Evolutionary conservation across 129 eudicot genomes (phyloP), one percentile per base, ranked within the genome.

Genomic region (Lactuca saligna): DNA sequence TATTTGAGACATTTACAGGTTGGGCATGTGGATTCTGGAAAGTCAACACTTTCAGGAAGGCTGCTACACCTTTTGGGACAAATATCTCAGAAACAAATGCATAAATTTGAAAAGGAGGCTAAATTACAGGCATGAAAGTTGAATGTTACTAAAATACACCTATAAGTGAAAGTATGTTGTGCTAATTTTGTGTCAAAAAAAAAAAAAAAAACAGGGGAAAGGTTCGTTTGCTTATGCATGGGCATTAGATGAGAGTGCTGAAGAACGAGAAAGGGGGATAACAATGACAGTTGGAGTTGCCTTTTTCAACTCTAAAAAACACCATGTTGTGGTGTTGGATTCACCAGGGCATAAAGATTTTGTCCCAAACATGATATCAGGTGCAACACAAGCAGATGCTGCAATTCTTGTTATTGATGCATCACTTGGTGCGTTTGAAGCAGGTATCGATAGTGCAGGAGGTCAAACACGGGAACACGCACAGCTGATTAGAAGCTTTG

Each of bases 21-120:
- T 71, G 99, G 99, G 20, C 99, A 94, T 85, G 99, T 94, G 63
- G 99, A 94, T 80, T 89, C 99, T 75, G 99, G 99, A 61, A 94
- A 94, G 63, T 94, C 99, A 16, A 94, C 99, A 62, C 88, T 89
- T 48, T 94, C 99, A 11, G 99, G 99, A 80, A 87, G 99, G 79
- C 83, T 94, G 74, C 83, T 94, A 57, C 97, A 94, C 64, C 96
- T 94, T 69, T 48, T 85, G 64, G 99, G 99, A 11, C 80, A 65
- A 74, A 83, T 94, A 83, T 87, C 97, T 55, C 87, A 89, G 75
- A 94, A 94, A 61, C 85, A 85, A 78, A 86, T 94, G 93, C 99
- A 87, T 82, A 94, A 90, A 67, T 81, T 75, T 63, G 96, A 94
- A 82, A 94, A 87, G 71, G 97, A 89, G 75, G 88, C 99, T 57